Conservation (phyloP, 2,329 filamentous ascomycete species). For the Ploettnerulaceae sp. region DNA sequence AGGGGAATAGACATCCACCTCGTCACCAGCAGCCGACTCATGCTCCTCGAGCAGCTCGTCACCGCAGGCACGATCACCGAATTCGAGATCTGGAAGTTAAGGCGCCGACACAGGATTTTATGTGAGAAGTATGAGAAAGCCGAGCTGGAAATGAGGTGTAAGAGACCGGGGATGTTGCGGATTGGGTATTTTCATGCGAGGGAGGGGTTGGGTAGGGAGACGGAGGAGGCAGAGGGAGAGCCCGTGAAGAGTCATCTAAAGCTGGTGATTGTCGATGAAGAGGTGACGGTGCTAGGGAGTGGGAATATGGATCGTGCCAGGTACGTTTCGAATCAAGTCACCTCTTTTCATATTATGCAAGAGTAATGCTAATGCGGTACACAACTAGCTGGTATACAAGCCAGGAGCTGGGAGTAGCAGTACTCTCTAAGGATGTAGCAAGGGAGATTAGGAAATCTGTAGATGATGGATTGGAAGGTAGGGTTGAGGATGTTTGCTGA, state of each 20-base stretch:
- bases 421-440: conserved; percentile 42
- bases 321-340: not conserved
- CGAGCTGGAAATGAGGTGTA: conserved; percentile 14
- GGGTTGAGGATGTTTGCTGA: conserved; percentile 19
- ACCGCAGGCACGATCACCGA: conserved; percentile 72
- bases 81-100: conserved; percentile 55
- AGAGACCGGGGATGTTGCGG: conserved; percentile 28
- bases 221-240: no score
- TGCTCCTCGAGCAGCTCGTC: conserved; percentile 75
- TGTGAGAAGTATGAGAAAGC: conserved; percentile 18
- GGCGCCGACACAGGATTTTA: conserved; percentile 47
- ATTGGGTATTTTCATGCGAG: conserved; percentile 32
- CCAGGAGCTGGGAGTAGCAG: conserved; percentile 70
- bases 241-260: conserved; percentile 76
- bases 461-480: conserved; percentile 17
- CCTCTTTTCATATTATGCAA: not conserved
- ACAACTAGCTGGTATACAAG: conserved; percentile 67
- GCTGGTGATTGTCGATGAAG: conserved; percentile 65
- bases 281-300: conserved; percentile 66
- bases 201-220: conserved; percentile 16
- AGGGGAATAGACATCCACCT: conserved; percentile 65
- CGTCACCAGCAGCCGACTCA: conserved; percentile 63
- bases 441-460: conserved; percentile 14
- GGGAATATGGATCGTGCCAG: conserved; percentile 79
- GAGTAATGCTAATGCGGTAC: not conserved